Evolutionary conservation across 2,329 filamentous ascomycete genomes (phyloP).

Genomic region (Chaetomium strumarium): DNA sequence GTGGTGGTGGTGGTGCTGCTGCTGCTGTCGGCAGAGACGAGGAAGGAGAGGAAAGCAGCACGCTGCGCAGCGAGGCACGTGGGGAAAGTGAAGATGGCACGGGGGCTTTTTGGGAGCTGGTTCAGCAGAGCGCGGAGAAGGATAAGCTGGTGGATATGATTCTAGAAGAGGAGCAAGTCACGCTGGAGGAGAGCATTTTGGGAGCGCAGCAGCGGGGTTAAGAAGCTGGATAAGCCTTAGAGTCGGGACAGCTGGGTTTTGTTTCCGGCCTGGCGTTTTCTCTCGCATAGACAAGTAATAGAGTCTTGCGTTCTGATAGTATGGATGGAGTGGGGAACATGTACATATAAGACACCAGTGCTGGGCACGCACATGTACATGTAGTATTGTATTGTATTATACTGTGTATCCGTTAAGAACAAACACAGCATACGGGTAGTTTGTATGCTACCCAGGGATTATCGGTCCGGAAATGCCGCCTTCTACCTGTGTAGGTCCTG

Average conservation of each 20-base stretch:
- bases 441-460: too few relatives aligned
- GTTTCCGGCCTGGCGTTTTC: background rate
- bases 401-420: too few relatives aligned
- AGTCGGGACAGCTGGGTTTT: background rate
- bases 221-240: background rate
- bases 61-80: slow-evolving; percentile 2
- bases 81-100: slow-evolving; percentile 15
- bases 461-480: too few relatives aligned
- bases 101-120: slow-evolving; percentile 28
- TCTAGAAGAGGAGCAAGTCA: slow-evolving; percentile 15
- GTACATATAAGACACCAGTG: background rate
- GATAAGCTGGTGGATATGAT: slow-evolving; percentile 28
- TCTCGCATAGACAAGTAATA: background rate
- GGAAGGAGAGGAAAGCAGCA: slow-evolving; percentile 10
- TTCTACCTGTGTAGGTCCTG: too few relatives aligned
- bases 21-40: background rate
- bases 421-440: too few relatives aligned
- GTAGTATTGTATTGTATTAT: too few relatives aligned
- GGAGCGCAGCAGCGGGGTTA: background rate
- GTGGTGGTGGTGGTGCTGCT: background rate
- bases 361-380: too few relatives aligned
- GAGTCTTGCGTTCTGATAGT: background rate
- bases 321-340: background rate
- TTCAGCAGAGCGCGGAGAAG: slow-evolving; percentile 29
- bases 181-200: background rate